Evolutionary conservation across 1,139 yeast species (phyloP), one percentile per base, ranked within the genome.

Genomic region (Magnusiomyces sp.): DNA sequence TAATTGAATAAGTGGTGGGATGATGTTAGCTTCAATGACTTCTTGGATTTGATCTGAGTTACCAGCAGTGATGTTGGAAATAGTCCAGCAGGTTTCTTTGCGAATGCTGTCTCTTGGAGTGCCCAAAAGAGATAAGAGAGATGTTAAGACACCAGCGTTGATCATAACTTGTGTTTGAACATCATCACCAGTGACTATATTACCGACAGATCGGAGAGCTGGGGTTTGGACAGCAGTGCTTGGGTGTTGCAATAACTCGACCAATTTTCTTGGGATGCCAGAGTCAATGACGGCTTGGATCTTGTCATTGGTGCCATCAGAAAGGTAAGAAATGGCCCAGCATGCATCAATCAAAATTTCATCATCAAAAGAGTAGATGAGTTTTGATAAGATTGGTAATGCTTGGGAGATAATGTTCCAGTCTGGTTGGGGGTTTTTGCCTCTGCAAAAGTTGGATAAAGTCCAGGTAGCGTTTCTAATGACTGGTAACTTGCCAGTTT

Each of bases 401-500:
- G 97, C 95, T 59, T 79, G 78, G 56, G 86, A 83, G 50, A 92
- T 95, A 55, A 83, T 60, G 54, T 74, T 72, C 98, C 98, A 92
- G 67, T 89, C 89, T 20, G 98, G 98, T 68, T 85, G 96, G 44
- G 98, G 98, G 63, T 79, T 80, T 71, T 88, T 88, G 60, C 98
- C 98, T 64, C 98, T 81, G 71, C 98, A 92, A 67, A 92, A 77
- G 72, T 94, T 92, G 51, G 96, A 86, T 63, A 92, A 75, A 32
- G 98, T 92, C 98, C 98, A 92, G 38, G 97, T 89, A 32, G 97
- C 97, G 52, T 97, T 94, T 71, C 98, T 80, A 58, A 90, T 81
- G 64, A 92, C 75, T 29, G 95, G 78, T 41, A 71, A 56, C 76
- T 88, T 86, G 67, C 87, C 88, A 51, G 95, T 79, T 45, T 86